A percentile compares a stretch with the other conserved stretches of the same genome.
phyloP scores from a whole-genome alignment of 208 protist species.

The Angomonas deanei region DNA sequence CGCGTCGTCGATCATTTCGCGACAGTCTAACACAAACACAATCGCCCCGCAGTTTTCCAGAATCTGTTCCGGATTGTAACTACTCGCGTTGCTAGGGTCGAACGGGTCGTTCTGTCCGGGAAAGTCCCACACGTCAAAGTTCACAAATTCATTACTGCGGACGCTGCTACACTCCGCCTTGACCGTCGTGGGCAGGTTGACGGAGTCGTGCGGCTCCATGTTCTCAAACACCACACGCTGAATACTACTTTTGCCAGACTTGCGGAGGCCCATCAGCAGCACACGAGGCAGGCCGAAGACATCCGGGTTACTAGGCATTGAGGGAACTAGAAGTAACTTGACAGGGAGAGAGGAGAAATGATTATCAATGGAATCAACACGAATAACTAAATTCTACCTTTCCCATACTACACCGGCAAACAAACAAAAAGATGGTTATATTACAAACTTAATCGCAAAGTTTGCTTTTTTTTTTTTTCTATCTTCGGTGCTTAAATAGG shows the following conservation, averaged over 20 bases:
- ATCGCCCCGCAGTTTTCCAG: conserved; percentile 85
- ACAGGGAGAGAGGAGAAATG: too few species aligned
- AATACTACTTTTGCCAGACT: conserved; percentile 89
- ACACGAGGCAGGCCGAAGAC: conserved; percentile 76
- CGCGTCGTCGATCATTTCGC: conserved; percentile 79
- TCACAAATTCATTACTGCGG: conserved; percentile 84
- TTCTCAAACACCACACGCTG: conserved; percentile 88
- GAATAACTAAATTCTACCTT: too few species aligned
- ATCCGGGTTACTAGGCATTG: background rate
- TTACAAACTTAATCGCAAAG: too few species aligned
- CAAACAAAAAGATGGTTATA: too few species aligned
- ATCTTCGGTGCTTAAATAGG: too few species aligned
- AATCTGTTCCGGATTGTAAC: conserved; percentile 57
- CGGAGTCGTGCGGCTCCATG: conserved; percentile 84
- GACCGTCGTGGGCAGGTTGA: conserved; percentile 77
- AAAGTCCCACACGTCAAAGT: conserved; percentile 91
- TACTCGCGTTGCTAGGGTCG: conserved; percentile 42
- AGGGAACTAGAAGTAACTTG: too few species aligned
- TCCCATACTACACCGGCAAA: too few species aligned
- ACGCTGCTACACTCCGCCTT: conserved; percentile 71
- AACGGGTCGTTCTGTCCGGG: conserved; percentile 86
- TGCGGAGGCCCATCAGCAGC: conserved; percentile 82
- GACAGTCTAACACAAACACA: conserved; percentile 86
- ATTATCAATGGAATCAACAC: too few species aligned
- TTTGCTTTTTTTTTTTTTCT: too few species aligned